Percentiles rank a stretch among this genome's conserved stretches.
Conservation (phyloP, 169 alveolate species). For the Plasmodium yoelii region DNA sequence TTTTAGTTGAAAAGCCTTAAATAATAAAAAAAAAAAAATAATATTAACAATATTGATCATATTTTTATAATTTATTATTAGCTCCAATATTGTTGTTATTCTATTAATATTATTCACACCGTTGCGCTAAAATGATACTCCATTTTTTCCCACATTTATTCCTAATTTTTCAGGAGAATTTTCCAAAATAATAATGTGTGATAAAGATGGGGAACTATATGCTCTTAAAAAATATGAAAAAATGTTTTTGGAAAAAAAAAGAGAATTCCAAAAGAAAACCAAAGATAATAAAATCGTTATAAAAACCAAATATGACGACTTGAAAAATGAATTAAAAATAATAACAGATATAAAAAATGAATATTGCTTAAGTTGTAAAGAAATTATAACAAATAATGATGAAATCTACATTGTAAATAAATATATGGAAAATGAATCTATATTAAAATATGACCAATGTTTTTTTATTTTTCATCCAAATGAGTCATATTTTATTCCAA, state of each 20-base stretch:
- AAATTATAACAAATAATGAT: conserved; percentile 39
- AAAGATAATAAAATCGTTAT: conserved; percentile 3
- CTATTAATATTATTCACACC: too few species aligned
- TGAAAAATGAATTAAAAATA: conserved; percentile 51
- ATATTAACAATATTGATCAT: too few species aligned
- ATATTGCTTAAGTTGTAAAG: conserved; percentile 47
- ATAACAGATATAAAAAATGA: conserved; percentile 64
- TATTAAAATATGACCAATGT: conserved; percentile 21
- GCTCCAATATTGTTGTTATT: too few species aligned
- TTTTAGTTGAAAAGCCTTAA: too few species aligned
- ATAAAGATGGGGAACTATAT: conserved; percentile 35
- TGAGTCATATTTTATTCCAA: conserved; percentile 34
- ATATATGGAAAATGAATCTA: conserved; percentile 58
- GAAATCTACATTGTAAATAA: conserved; percentile 47
- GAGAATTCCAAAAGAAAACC: conserved; percentile 26
- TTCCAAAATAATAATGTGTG: conserved; percentile 44
- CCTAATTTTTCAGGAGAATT: conserved; percentile 10
- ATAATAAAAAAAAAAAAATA: too few species aligned
- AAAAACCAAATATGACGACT: conserved; percentile 50
- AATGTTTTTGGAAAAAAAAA: conserved; percentile 22
- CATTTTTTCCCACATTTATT: background rate
- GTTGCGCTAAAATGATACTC: background rate
- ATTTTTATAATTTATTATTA: too few species aligned
- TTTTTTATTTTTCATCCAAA: conserved; percentile 49
- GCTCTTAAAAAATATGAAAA: conserved; percentile 46